Conservation (phyloP, 768 basidiomycete species). For the Termitomyces eurrhizus region DNA sequence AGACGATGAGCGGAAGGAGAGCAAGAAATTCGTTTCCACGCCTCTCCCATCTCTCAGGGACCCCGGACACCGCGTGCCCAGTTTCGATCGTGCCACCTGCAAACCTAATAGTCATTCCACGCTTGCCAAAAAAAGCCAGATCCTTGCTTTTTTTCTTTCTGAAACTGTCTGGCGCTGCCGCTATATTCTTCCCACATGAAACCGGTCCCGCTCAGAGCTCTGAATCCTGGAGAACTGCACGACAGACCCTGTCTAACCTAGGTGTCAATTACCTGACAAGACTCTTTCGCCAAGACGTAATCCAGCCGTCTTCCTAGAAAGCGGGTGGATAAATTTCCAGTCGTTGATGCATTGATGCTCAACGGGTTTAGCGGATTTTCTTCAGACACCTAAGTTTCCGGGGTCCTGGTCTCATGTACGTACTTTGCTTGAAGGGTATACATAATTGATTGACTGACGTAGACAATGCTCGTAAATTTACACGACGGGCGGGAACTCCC, state of each 20-base stretch:
- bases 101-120: not conserved
- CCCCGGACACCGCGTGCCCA: constrained; percentile 15
- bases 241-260: not conserved
- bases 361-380: not conserved
- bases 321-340: not conserved
- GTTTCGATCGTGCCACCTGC: constrained; percentile 2
- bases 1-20: constrained; percentile 19
- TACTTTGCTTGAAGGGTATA: constrained; percentile 7
- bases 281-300: not conserved
- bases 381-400: not conserved
- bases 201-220: not conserved
- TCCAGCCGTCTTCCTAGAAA: not conserved
- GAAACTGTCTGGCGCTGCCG: not conserved
- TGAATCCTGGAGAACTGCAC: not conserved
- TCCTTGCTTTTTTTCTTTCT: not conserved
- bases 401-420: constrained; percentile 7
- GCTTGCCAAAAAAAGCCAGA: not conserved
- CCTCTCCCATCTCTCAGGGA: constrained; percentile 19
- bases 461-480: constrained; percentile 3
- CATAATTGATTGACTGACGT: constrained; percentile 12
- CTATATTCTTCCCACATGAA: not conserved
- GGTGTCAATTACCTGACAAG: too few species aligned
- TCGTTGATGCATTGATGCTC: not conserved
- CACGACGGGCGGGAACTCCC: not conserved
- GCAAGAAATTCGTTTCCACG: constrained; percentile 18